Conservation (phyloP, 306 rosid species). For the Pyrus pyrifolia region DNA sequence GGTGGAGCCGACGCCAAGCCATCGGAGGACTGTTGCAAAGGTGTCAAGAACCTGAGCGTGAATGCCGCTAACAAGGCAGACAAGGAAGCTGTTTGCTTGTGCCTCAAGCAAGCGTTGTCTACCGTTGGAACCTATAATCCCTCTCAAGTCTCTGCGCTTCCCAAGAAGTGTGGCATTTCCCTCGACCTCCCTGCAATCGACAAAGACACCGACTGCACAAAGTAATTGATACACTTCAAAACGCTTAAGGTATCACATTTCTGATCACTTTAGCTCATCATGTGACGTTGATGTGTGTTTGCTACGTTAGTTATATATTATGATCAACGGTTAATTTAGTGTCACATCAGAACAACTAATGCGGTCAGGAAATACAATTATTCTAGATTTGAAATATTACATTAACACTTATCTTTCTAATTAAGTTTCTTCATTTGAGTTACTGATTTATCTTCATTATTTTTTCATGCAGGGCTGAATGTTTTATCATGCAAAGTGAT, state of each 20-base stretch:
- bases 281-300: no score
- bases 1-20: not conserved
- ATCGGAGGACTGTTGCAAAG: conserved; percentile 17
- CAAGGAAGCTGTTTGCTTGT: conserved; percentile 11
- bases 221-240: conserved; percentile 1
- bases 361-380: not conserved
- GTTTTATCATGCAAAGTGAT: not conserved
- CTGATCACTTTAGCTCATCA: not conserved
- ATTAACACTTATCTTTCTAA: not conserved
- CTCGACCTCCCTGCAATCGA: conserved; percentile 19
- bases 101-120: conserved; percentile 11
- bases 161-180: conserved; percentile 16
- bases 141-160: conserved; percentile 4
- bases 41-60: conserved; percentile 1
- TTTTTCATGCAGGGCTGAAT: conserved; percentile 4
- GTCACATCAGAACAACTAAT: not conserved
- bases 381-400: not conserved
- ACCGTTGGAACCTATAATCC: not conserved
- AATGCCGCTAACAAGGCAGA: not conserved
- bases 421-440: not conserved
- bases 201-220: conserved; percentile 20
- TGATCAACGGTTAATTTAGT: not conserved
- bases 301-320: not conserved
- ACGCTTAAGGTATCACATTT: not conserved
- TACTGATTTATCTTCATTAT: not conserved